phyloP scores from a whole-genome alignment of 2,329 filamentous ascomycete genomes.

The Alternaria viburni region DNA sequence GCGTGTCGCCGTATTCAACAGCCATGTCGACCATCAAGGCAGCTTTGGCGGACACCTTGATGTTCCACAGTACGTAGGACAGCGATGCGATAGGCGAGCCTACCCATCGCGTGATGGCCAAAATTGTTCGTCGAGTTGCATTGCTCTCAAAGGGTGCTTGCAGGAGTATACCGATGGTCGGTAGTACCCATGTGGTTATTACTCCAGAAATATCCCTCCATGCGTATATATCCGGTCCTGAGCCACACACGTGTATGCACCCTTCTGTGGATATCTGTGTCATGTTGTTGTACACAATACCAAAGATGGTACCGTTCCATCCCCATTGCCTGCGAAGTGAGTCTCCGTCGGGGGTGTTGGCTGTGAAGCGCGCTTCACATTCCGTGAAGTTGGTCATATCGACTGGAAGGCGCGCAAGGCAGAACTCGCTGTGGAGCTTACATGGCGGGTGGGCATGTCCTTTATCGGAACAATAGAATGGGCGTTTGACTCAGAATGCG shows the following conservation, averaged over 20 bases:
- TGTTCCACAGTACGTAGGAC: slow-evolving; percentile 50
- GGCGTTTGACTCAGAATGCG: not conserved
- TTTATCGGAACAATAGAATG: not conserved
- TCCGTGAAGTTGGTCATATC: not conserved
- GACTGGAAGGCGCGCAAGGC: not conserved
- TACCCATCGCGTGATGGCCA: slow-evolving; percentile 47
- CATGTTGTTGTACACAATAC: slow-evolving; percentile 7
- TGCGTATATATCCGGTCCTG: slow-evolving; percentile 38
- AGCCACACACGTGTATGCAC: slow-evolving; percentile 45
- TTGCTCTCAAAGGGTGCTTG: slow-evolving; percentile 54
- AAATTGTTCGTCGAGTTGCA: slow-evolving; percentile 41
- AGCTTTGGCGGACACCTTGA: slow-evolving; percentile 49
- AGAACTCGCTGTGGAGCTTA: not conserved
- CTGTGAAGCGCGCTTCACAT: slow-evolving; percentile 4
- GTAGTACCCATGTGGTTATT: slow-evolving; percentile 52
- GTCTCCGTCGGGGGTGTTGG: slow-evolving; percentile 2
- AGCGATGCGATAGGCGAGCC: slow-evolving; percentile 48
- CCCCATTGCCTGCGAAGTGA: slow-evolving; percentile 19
- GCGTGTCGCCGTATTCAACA: slow-evolving; percentile 37
- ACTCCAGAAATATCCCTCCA: slow-evolving; percentile 42
- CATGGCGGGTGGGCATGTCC: not conserved
- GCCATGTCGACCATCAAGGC: slow-evolving; percentile 52
- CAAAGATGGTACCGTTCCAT: slow-evolving; percentile 26
- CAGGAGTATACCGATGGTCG: slow-evolving; percentile 47
- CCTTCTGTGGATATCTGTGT: slow-evolving; percentile 43